Evolutionary conservation across 768 basidiomycete genomes (phyloP).

Genomic region (Leccinum variicolor): DNA sequence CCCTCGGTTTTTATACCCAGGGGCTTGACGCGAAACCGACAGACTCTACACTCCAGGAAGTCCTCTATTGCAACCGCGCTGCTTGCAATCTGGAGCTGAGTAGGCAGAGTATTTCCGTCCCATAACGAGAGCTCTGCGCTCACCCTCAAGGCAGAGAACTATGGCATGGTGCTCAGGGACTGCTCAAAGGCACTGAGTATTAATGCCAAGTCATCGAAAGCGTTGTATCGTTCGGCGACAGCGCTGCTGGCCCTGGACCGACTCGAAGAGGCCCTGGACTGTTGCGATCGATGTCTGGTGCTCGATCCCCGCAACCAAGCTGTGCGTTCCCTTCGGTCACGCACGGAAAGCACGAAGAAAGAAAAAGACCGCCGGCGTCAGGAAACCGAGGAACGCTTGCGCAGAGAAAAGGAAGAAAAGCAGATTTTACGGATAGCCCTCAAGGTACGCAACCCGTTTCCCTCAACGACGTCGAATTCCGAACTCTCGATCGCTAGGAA

Average conservation of each 20-base stretch:
- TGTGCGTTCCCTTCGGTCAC: slow-evolving; percentile 47
- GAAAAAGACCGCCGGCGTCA: slow-evolving; percentile 50
- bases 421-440: slow-evolving; percentile 55
- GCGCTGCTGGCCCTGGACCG: slow-evolving; percentile 75
- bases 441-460: slow-evolving; percentile 44
- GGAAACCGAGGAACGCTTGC: slow-evolving; percentile 47
- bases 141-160: slow-evolving; percentile 61
- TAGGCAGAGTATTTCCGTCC: slow-evolving; percentile 34
- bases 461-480: neutral
- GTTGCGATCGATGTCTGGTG: slow-evolving; percentile 63
- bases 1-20: slow-evolving; percentile 85
- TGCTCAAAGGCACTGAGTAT: slow-evolving; percentile 67
- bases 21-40: slow-evolving; percentile 83
- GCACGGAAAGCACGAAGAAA: slow-evolving; percentile 42
- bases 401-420: slow-evolving; percentile 51
- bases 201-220: slow-evolving; percentile 73
- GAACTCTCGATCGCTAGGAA: slow-evolving; percentile 43
- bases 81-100: slow-evolving; percentile 90
- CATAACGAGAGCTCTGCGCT: neutral
- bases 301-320: slow-evolving; percentile 58
- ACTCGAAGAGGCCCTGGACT: slow-evolving; percentile 80
- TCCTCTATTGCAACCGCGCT: slow-evolving; percentile 83
- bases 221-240: slow-evolving; percentile 78
- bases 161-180: slow-evolving; percentile 81
- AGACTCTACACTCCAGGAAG: slow-evolving; percentile 53